phyloP scores from a whole-genome alignment of 352 stramenopile genomes.

The Lagenidium giganteum region DNA sequence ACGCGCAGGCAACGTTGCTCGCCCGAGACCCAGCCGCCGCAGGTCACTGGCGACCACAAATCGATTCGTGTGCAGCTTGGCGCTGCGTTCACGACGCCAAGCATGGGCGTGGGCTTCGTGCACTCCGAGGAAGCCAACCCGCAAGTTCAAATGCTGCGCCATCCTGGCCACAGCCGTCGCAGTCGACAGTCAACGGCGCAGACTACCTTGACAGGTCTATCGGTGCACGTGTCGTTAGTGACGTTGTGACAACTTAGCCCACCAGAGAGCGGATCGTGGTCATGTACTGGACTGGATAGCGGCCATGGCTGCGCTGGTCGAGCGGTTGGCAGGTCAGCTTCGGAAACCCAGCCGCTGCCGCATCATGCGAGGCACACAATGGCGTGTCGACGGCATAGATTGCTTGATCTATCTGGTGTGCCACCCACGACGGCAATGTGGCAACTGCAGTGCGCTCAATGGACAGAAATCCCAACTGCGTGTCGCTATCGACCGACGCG shows the following conservation, averaged over 20 bases:
- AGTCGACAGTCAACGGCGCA: not conserved
- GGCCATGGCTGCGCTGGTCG: no score
- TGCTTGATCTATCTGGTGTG: no score
- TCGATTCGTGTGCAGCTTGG: conserved; percentile 29
- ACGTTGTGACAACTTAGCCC: no score
- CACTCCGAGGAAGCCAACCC: conserved; percentile 15
- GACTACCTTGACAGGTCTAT: conserved; percentile 5
- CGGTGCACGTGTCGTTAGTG: conserved; percentile 24
- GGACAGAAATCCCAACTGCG: conserved; percentile 1
- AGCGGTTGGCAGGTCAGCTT: no score
- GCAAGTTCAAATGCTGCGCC: conserved; percentile 47
- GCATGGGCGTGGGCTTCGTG: conserved; percentile 59
- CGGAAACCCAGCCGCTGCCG: no score
- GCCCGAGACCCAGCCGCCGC: not conserved
- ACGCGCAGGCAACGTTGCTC: no score
- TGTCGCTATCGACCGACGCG: not conserved
- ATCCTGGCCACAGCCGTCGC: no score
- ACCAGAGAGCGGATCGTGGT: no score
- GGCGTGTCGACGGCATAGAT: no score
- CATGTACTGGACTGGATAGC: no score
- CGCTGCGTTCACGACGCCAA: conserved; percentile 55
- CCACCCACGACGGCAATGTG: conserved; percentile 2
- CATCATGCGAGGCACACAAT: no score
- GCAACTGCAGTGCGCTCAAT: conserved; percentile 4
- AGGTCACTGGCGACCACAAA: not conserved